Percentiles rank a stretch among this genome's conserved stretches.
phyloP scores from a whole-genome alignment of 805 yeast genomes.

The Kodamaea laetipori region DNA sequence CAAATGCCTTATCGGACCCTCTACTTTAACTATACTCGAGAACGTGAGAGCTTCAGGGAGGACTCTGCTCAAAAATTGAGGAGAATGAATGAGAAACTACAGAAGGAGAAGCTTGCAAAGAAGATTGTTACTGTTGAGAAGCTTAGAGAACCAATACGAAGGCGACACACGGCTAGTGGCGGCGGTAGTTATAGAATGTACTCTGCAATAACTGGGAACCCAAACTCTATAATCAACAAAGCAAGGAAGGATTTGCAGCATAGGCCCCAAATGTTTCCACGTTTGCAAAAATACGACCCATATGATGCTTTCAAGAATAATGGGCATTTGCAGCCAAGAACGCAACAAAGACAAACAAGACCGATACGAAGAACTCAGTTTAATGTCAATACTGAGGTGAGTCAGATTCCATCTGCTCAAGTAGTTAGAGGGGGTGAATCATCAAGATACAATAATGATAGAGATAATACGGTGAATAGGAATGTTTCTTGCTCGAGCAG shows the following conservation, averaged over 20 bases:
- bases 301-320: slow-evolving; percentile 24
- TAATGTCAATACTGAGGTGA: background rate
- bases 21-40: slow-evolving; percentile 41
- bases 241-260: slow-evolving; percentile 39
- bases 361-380: slow-evolving; percentile 12
- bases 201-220: slow-evolving; percentile 5
- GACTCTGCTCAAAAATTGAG: slow-evolving; percentile 49
- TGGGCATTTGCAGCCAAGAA: slow-evolving; percentile 2
- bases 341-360: background rate
- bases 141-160: slow-evolving; percentile 30
- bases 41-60: slow-evolving; percentile 45
- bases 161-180: slow-evolving; percentile 10
- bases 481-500: too few relatives aligned
- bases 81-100: slow-evolving; percentile 41
- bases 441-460: too few relatives aligned
- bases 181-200: slow-evolving; percentile 13
- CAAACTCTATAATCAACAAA: slow-evolving; percentile 34
- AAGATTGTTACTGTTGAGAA: slow-evolving; percentile 26
- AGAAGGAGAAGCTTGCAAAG: slow-evolving; percentile 42
- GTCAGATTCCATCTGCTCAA: too few relatives aligned
- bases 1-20: slow-evolving; percentile 39
- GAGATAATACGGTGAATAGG: too few relatives aligned
- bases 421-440: too few relatives aligned
- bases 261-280: slow-evolving; percentile 35
- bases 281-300: slow-evolving; percentile 22